Base-by-base conservation (phyloP, 805 yeast genomes). In the Nakazawaea holstii region DNA sequence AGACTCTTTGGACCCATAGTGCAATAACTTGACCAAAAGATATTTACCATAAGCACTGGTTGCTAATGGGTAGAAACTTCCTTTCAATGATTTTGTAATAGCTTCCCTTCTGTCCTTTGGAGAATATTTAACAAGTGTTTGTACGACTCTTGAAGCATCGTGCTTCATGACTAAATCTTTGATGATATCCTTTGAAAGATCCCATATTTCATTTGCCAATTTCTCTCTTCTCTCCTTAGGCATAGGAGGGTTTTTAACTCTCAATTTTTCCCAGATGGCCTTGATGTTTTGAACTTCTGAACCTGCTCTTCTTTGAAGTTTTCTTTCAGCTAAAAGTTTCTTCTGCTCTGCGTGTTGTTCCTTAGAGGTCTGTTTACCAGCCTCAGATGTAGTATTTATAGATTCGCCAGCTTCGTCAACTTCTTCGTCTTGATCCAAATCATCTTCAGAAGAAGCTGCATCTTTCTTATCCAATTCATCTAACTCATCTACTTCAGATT, bases 71-170 rank as follows among this genome's bases (percentile, higher is more conserved):
- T 87, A 87, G 64, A 73, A 88, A 60, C 79, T 73, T 14, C 95
- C 94, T 63, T 82, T 84, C 56, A 92, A 71, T 2, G 90, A 73
- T 45, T 65, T 55, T 14, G 84, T 83, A 52, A 92, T 80, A 24
- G 71, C 72, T 26, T 80, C 84, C 68, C 96, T 80, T 69, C 90
- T 81, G 44, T 82, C 87, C 59, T 84, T 87, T 35, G 85, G 72
- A 10, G 94, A 82, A 62, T 87, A 89, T 65, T 92, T 92, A 52
- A 92, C 83, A 55, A 92, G 76, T 1, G 97, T 90, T 68, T 92
- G 99, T 37, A 92, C 95, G 48, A 92, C 92, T 70, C 99, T 80
- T 24, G 97, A 88, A 8, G 97, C 92, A 72, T 92, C 98, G 62
- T 92, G 99, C 71, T 94, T 90, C 69, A 92, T 66, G 31, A 92